Evolutionary conservation across 768 basidiomycete species (phyloP), one percentile per base, ranked within the genome.

Genomic region (Brasilioporus rufonigricans): DNA sequence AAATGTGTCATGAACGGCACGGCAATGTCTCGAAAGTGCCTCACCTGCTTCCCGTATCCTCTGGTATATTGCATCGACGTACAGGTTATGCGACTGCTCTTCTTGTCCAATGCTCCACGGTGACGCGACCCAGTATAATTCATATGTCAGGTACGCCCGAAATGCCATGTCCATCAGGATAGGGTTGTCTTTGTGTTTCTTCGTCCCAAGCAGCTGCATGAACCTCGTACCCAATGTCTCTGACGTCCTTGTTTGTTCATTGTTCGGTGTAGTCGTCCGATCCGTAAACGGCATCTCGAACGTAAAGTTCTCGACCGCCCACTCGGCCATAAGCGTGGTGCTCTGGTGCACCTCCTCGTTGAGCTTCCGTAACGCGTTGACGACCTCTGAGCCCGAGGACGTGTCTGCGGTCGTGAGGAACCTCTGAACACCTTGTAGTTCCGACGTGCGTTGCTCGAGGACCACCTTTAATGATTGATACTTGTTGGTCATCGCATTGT

Each of bases 291-390:
- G 44, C 1, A 4, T 26, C 45, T 62, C 65, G 33, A 72, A 62
- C 8, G 50, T 58, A 61, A 76, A 73, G 3, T 70, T 49, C 50
- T 78, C 79, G 5, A 76, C 68, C 14, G 77, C 70, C 49, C 74
- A 60, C 51, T 81, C 78, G 7, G 78, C 73, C 47, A 82, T 72
- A 35, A 66, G 69, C 0, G 76, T 74, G 10, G 77, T 73, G 13
- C 67, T 71, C 55, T 82, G 78, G 43, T 71, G 74, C 19, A 81
- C 77, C 53, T 75, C 74, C 16, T 74, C 63, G 55, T 82, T 78
- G 38, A 83, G 62, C 18, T 66, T 68, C 40, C 74, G 71, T 5
- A 83, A 62, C 55, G 74, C 70, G 7, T 63, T 59, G 29, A 75
- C 64, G 7, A 82, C 73, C 31, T 84, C 81, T 10, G 74, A 73